phyloP scores from a whole-genome alignment of 148 eudicot species.

The Rhododendron simsii region DNA sequence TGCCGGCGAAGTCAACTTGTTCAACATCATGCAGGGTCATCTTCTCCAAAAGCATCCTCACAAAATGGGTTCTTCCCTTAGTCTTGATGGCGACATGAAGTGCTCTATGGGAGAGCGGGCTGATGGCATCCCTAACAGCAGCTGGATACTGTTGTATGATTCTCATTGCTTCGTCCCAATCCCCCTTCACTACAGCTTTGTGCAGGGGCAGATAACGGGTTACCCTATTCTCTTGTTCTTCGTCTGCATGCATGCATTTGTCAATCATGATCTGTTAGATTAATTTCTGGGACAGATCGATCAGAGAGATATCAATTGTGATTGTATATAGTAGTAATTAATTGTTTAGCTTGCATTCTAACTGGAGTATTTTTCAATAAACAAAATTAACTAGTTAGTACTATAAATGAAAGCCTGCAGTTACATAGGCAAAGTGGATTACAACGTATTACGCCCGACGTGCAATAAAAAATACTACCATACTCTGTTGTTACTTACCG shows the following conservation, averaged over 20 bases:
- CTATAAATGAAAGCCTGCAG: too few species aligned
- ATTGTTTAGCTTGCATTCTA: too few species aligned
- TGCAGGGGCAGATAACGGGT: not conserved
- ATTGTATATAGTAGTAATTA: too few species aligned
- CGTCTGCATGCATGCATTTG: not conserved
- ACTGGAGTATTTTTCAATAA: too few species aligned
- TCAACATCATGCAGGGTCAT: not conserved
- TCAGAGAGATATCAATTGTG: too few species aligned
- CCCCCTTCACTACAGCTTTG: not conserved
- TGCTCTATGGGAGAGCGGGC: not conserved
- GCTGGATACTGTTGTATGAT: not conserved
- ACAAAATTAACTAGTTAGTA: too few species aligned
- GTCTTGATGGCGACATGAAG: not conserved
- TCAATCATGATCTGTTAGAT: too few species aligned
- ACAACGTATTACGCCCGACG: too few species aligned
- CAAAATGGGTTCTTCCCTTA: not conserved
- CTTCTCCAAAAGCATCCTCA: not conserved
- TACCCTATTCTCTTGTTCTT: not conserved
- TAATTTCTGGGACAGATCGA: too few species aligned
- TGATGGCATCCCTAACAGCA: not conserved
- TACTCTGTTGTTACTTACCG: too few species aligned
- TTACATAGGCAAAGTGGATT: too few species aligned
- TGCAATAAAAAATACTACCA: too few species aligned
- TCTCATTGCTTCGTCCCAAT: not conserved
- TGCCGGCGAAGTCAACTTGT: rapidly evolving